Evolutionary conservation across 1,284 basidiomycete species (phyloP), one percentile per base, ranked within the genome.

Genomic region (Cryptococcus wingfieldii): DNA sequence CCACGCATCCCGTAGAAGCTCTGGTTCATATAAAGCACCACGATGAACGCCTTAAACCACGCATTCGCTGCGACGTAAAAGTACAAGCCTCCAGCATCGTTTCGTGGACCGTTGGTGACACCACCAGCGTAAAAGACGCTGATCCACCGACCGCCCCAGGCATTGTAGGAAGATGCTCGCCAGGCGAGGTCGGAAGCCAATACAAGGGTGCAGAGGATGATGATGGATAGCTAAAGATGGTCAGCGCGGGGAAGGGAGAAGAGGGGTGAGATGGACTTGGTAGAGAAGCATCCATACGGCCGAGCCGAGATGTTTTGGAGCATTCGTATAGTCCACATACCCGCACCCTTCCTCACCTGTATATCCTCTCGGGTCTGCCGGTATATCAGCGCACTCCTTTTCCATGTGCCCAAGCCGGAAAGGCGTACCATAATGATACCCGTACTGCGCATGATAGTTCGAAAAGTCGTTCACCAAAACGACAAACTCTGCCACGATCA

Each of bases 1-100:
- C 60, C 53, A 8, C 39, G 19, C 53, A 58, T 51, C n/a, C 67
- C 67, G 50, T 65, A 66, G 46, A 69, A 69, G 2, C 54, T 55
- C 48, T 69, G 67, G 27, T 59, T 58, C 62, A 69, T 64, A 51
- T 63, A 69, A 28, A 64, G 47, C 7, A 63, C 57, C 9, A 61
- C 59, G 19, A 68, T 48, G 46, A 62, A 66, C 8, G 60, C 19
- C 50, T 68, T 68, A 49, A 66, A 55, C 25, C 62, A 62, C 16
- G 49, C 62, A 38, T 59, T 60, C 38, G 57, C 63, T 13, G 53
- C 44, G 41, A 60, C 56, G 31, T 57, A 60, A 37, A 44, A 58
- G 51, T 50, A 56, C 27, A 63, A 25, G 10, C 55, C 52, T n/a
- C 45, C 53, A 25, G 56, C 55, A 23, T 60, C 47, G n/a, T 50